Evolutionary conservation across 2,329 filamentous ascomycete genomes (phyloP), one percentile per base, ranked within the genome.

Genomic region (Talaromyces atroroseus): DNA sequence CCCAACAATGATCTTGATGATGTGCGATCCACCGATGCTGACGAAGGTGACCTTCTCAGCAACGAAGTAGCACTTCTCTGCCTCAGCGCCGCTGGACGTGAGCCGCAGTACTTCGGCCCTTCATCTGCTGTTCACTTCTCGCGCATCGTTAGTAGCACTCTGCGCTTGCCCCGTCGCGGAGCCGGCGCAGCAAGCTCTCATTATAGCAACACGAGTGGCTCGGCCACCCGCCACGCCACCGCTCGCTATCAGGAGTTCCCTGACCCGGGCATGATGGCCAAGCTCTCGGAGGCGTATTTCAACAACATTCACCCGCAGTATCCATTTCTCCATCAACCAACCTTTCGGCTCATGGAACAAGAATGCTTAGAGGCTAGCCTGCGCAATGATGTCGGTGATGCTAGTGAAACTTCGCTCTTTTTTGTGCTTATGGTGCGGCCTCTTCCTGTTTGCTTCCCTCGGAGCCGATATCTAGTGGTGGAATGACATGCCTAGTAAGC

Each of bases 271-370:
- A 46, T 59, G 5, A 58, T 55, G 1, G 50, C 58, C 11, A 58
- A 46, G 40, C 59, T 69, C 45, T 64, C 66, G 0, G 59, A 62
- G 42, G 71, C 72, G n/a, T 74, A 71, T 54, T 74, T 74, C 52
- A 59, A 68, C 32, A 70, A 72, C 21, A 70, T 74, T 11, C 71
- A 74, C 42, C 60, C 68, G 0, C 71, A 74, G 49, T 74, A 73
- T 48, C 71, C 71, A 0, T 74, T 74, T 50, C 60, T 74, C 1
- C 72, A 74, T 54, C 59, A 64, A 16, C 66, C 65, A 2, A 74
- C 70, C 0, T 71, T 72, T 48, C 52, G 59, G 3, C 11, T 23
- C 1, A 71, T 68, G 70, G 70, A 74, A 47, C 58, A 63, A 14
- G 52, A 61, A 12, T 63, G 67, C 10, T 38, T 64, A 20, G 47